Evolutionary conservation across 805 yeast species (phyloP), one percentile per base, ranked within the genome.

Genomic region (Ogataea neopini): DNA sequence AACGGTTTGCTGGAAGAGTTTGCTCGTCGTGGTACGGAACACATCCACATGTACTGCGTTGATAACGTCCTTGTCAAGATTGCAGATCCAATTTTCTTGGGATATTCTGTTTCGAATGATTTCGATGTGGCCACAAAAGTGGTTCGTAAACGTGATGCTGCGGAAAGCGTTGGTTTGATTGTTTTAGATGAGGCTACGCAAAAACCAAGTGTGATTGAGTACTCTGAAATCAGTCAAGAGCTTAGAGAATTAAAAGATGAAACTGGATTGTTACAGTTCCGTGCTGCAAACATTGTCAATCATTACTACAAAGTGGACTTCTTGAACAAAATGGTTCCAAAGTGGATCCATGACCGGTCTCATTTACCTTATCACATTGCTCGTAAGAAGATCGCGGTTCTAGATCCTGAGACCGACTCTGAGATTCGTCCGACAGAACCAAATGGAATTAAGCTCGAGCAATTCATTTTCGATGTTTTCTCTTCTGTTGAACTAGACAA

Each of bases 241-340:
- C 74, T 91, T 60, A 84, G 92, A 18, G 80, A 80, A 59, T 82
- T 80, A 50, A 69, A 68, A 22, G 94, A 86, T 53, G 75, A 77
- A 1, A 65, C 75, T 20, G 86, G 83, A 14, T 72, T 84, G 51
- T 75, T 94, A 49, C 78, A 78, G 54, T 78, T 89, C 57, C 79
- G 98, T 57, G 97, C 98, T 3, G 99, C 97, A 20, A 94, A 94
- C 68, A 94, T 94, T 54, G 99, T 94, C 46, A 94, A 94, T 66
- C 99, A 94, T 69, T 94, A 91, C 69, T 94, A 92, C 68, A 84
- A 91, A 3, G 88, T 88, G 39, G 84, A 78, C n/a, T 79, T 90
- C 59, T 72, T 94, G 59, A 66, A 69, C 22, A 54, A 69, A 26
- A 73, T 73, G 68, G 73, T 90, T 50, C 84, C 86, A 4, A 62